Base-by-base conservation (phyloP, 139 green algal species). In the Picochlorum sp. region DNA sequence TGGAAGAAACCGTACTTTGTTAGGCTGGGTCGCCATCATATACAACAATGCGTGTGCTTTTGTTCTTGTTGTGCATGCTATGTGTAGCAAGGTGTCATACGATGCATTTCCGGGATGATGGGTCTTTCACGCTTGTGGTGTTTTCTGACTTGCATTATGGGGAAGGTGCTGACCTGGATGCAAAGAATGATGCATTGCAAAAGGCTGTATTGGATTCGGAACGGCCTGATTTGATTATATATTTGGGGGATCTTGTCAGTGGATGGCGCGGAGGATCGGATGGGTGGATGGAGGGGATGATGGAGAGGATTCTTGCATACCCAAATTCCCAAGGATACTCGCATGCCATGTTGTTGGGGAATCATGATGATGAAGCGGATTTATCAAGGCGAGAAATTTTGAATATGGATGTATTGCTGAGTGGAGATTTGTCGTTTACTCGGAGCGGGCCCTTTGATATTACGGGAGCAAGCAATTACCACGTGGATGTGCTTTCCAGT, bases 101-200 rank as follows among this genome's bases (percentile, higher is more conserved):
- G 10, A 18, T 76, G 23, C 41, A 45, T 4, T 72, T 76, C 21
- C 20, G 49, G 1, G 20, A 15, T 21, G 71, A 72, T 6, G 66
- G 58, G 16, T 60, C 47, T 1, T 81, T 81, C 18, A 72, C 62
- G 18, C 65, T 81, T 15, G 60, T 72, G 10, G 55, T 72, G 55
- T 57, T 81, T 26, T 66, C 74, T 4, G 74, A 81, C 21, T 57
- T 81, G 15, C 74, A 81, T 57, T 67, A 73, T 24, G 74, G 74
- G 2, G 70, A 76, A 21, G 16, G 14, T 23, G 8, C 6, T 34
- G 14, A 23, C 7, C 21, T 28, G 38, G 70, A 76, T 15, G 26
- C 9, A 0, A 37, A 54, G 30, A 68, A 37, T 50, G 16, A 57
- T 10, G 52, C 63, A 51, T 16, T 57, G 9, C 61, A 65, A 14